Base-by-base conservation (phyloP, 2,329 filamentous ascomycete genomes). In the Cytospora piceicola region DNA sequence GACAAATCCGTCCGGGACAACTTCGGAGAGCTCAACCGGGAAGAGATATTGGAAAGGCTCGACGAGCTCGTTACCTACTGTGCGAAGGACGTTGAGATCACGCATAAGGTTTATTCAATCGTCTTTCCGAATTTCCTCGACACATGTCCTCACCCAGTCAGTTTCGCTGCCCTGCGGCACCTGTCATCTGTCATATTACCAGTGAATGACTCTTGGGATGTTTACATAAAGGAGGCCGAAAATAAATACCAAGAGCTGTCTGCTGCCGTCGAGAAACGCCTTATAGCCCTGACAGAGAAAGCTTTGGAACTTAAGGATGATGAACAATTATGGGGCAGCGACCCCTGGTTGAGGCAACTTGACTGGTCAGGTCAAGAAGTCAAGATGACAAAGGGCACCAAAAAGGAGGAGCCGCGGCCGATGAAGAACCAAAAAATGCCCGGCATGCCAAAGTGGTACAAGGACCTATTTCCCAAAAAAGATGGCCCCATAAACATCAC, bases 291-390 rank as follows among this genome's bases (percentile, higher is more conserved):
- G 7, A 88, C 93, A 1, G 83, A 96, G 12, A 90, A 90, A 75
- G 94, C 95, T 0, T 74, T 96, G 15, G 85, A 89, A 68, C 81
- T 92, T 64, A 96, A 93, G 72, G 85, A 85, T 1, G 80, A 93
- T 55, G 78, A 87, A 0, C 84, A 89, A 29, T 82, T 88, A 55
- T 97, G 92, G 80, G 80, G 82, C 63, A 89, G 85, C 51, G 94
- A 99, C 73, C 92, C 94, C 6, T 99, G 96, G 96, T 78, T 99
- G 73, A 85, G 85, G 69, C 95, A 99, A 80, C 85, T 99, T 61
- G 94, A 99, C 80, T 99, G 95, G 95, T 91, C 92, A 0, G 93
- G 92, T 4, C 94, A 98, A 77, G 92, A 96, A 75, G 84, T 97
- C 68, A 94, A 87, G 74, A 95, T 94, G 91, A 89, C 88, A 27